Evolutionary conservation across 768 basidiomycete genomes (phyloP), one percentile per base, ranked within the genome.

Genomic region (Termitomyces heimii): DNA sequence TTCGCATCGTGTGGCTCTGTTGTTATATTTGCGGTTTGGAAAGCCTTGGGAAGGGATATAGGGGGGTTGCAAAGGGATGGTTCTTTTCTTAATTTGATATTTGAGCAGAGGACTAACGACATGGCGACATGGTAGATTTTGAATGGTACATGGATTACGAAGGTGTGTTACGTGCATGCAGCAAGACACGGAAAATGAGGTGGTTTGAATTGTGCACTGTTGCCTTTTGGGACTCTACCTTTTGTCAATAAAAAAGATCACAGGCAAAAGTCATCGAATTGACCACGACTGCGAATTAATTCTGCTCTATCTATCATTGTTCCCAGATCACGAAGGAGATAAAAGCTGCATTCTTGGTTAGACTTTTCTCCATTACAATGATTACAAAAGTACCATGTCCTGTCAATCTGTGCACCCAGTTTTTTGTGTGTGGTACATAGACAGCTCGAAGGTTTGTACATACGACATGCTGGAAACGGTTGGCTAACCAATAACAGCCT

Each of bases 1-100:
- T 94, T 95, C 71, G 73, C 78, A 49, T 92, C 91, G 1, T 76
- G 84, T 4, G 77, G 86, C 57, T 74, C 82, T 8, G 90, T 93
- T 39, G 91, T 95, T 20, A 24, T 96, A 16, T 94, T 92, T 64
- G 94, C 94, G 24, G 73, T 96, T 4, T 96, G 79, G 73, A 94
- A 98, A 75, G 91, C n/a, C 88, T 51, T 75, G 91, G 42, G 73
- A 59, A 3, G 91, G 88, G 0, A 65, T 97, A 43, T 37, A n/a
- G 18, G 9, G 71, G 81, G 67, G 89, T 95, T 49, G 31, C 1
- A 6, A 22, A 20, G 31, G 47, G 47, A 5, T 2, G n/a, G n/a
- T n/a, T n/a, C n/a, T n/a, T n/a, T n/a, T n/a, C n/a, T n/a, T n/a
- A n/a, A n/a, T n/a, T n/a, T n/a, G n/a, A n/a, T n/a, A n/a, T n/a